Evolutionary conservation across 371 early-diverging fungal genomes (phyloP), one percentile per base, ranked within the genome.

Genomic region (Mucor plumbeus): DNA sequence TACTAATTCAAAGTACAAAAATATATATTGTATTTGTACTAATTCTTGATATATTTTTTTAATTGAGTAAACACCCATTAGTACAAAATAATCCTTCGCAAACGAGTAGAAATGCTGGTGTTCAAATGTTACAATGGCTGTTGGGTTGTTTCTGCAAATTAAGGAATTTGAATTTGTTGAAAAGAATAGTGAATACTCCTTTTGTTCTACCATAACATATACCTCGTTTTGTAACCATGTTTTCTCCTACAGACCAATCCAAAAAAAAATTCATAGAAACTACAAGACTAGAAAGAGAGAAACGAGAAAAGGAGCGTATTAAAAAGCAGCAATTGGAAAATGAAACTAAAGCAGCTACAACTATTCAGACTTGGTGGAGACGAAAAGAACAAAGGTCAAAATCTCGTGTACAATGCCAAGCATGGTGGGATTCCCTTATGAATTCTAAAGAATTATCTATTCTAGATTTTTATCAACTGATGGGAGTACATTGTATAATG

Each of bases 241-340:
- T 82, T 60, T 66, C 72, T 40, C 62, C 71, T n/a, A 74, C 59
- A 41, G 69, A 76, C 62, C 53, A 72, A 33, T 62, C 73, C 8
- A 83, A 76, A 36, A 66, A 74, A 26, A 56, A 73, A 31, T 83
- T 83, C 65, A 60, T 83, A 11, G 77, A 79, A n/a, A 67, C 67
- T 7, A 68, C 75, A 21, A 71, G 75, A 50, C 61, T 65, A 33
- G 80, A 81, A 59, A 64, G 84, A 33, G 75, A 76, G 33, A 73
- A 70, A n/a, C 76, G 84, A 60, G 78, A 79, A 58, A 48, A 65
- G 3, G 78, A 83, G 35, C 61, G 80, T 5, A 33, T 61, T 35
- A 60, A 75, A 43, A 69, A 73, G 39, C 59, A 58, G 31, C 58
- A 53, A 4, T 11, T 48, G 0, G 59, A 61, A 11, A 65, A 64